Base-by-base conservation (phyloP, 768 basidiomycete species). In the Dioszegia aurantiaca region DNA sequence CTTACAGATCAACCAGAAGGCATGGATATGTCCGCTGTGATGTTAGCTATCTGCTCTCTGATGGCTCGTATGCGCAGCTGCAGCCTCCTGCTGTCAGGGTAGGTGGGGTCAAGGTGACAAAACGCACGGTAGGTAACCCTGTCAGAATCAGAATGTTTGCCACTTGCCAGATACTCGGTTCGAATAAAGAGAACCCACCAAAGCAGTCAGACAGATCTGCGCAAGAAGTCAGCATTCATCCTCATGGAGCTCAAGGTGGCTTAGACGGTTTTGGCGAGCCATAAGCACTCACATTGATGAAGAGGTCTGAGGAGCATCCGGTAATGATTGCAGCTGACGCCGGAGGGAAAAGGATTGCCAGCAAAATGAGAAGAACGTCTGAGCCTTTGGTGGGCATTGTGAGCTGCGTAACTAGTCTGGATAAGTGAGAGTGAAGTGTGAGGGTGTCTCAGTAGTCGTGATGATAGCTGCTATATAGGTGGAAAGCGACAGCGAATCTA, bases 311-410 rank as follows among this genome's bases (percentile, higher is more conserved):
- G 0, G 41, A 46, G 42, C 74, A 76, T 31, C 74, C 74, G 2
- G 72, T 64, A 57, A 76, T 70, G 55, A 76, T 65, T 16, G 52
- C 58, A 0, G 64, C 69, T 16, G 71, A 58, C 1, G 61, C 59
- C 17, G 67, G 71, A 1, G 74, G 74, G 65, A 76, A 76, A 53
- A 76, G 63, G 60, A 76, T 72, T 24, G 72, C 72, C n/a, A 76
- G 68, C 42, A 75, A 59, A 40, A 75, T 72, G 45, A 75, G 70
- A 33, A 75, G 27, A 55, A 75, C 64, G 40, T 75, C 74, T 37
- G 66, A 70, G 16, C 62, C 70, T 53, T 53, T 53, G 36, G 36
- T 31, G 6, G 51, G 37, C 51, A 53, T 53, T 28, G 36, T 39
- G 36, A 14, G 1, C 19, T 28, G 28, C 2, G 51, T 24, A 26